Conservation (phyloP, 2,329 filamentous ascomycete genomes). For the Camillea tinctor region DNA sequence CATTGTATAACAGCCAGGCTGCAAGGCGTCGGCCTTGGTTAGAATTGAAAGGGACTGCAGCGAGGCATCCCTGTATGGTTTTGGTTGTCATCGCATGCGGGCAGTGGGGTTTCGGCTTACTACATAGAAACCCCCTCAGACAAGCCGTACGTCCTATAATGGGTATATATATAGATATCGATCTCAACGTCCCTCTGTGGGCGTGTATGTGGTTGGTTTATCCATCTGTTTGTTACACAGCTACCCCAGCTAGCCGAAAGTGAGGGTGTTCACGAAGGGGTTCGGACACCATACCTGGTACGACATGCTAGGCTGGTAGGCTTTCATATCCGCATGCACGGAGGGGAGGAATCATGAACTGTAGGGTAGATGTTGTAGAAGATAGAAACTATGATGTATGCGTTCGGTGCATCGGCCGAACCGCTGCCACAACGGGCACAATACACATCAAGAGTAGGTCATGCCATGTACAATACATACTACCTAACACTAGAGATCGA, state of each 20-base stretch:
- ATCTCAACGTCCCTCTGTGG: neutral
- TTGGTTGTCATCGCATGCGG: neutral
- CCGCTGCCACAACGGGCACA: neutral
- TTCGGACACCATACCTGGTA: neutral
- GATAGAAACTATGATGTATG: too few relatives aligned
- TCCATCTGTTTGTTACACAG: neutral
- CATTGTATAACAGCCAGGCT: conserved; percentile 8
- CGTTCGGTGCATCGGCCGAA: too few relatives aligned
- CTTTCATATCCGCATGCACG: neutral
- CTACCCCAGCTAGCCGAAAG: neutral
- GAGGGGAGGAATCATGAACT: neutral
- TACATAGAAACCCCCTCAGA: neutral
- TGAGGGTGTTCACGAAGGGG: neutral
- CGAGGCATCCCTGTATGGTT: neutral
- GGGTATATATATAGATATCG: neutral
- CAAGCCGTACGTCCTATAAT: neutral
- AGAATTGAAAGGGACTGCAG: neutral
- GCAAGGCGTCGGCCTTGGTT: neutral
- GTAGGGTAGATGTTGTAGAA: neutral
- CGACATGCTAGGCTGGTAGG: neutral
- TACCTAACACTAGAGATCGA: neutral
- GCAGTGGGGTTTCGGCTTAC: neutral
- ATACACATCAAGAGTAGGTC: neutral
- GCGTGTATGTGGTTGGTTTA: neutral
- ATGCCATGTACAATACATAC: neutral